Evolutionary conservation across 768 basidiomycete species (phyloP), one percentile per base, ranked within the genome.

Genomic region (Lactarius deliciosus): DNA sequence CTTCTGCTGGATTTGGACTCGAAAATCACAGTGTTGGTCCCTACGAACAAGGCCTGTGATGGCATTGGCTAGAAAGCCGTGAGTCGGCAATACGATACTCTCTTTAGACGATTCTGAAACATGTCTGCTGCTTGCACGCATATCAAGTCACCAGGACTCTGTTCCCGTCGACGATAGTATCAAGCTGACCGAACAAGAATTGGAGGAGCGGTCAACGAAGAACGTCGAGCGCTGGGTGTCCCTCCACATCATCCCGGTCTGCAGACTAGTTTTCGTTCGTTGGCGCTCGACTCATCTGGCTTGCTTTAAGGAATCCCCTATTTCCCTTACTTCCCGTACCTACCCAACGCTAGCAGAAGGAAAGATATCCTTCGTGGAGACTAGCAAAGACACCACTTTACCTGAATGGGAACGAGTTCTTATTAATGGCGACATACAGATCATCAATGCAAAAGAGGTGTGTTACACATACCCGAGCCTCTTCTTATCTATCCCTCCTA

Each of bases 11-110:
- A 74, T 18, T 54, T 50, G 6, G 62, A 72, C 34, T 64, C 72
- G 2, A 79, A 75, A 8, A 75, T 79, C 63, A 92, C 92, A 0
- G 61, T 96, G 11, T 81, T 96, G 53, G 92, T 88, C 5, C 94
- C 94, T 0, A 91, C 90, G 30, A 95, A 96, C 76, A 91, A 89
- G 75, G 94, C 92, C 10, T n/a, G 86, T 95, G 18, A 92, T 94
- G 85, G 87, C 87, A 5, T 78, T 94, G 61, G 75, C 86, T 3
- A 79, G 86, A 72, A 94, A 95, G 77, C 94, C 94, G 91, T 95
- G 77, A 77, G 90, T 80, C 36, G 36, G 28, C 6, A 20, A 3
- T 22, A 11, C 3, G 10, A 18, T 22, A 3, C 16, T 11, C 30
- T 28, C 10, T 25, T 38, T 38, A 3, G 18, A 41, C 11, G 45